phyloP scores from a whole-genome alignment of 2,329 filamentous ascomycete genomes.

The Phialophora verrucosa region DNA sequence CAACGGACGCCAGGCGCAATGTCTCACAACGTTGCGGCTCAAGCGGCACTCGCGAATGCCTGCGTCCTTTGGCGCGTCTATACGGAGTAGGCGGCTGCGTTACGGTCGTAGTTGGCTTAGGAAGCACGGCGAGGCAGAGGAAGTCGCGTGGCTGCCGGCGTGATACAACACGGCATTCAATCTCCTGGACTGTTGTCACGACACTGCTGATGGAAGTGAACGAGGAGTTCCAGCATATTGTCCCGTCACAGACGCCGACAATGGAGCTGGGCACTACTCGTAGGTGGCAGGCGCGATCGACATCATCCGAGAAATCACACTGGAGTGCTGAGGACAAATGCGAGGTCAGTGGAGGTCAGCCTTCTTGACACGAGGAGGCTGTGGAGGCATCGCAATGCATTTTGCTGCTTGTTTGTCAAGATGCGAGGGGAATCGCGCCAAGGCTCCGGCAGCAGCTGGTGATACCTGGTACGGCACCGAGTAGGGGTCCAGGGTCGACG shows the following conservation, averaged over 20 bases:
- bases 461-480: not conserved
- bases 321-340: not conserved
- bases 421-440: constrained; percentile 11
- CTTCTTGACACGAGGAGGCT: not conserved
- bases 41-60: constrained; percentile 8
- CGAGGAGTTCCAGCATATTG: constrained; percentile 31
- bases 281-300: constrained; percentile 22
- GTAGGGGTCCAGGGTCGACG: constrained; percentile 4
- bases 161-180: constrained; percentile 24
- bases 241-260: constrained; percentile 26
- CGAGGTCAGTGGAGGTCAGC: not conserved
- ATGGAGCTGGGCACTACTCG: constrained; percentile 19
- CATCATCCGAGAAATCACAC: not conserved
- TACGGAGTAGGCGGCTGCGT: not conserved
- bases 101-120: constrained; percentile 10
- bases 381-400: not conserved
- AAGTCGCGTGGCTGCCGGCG: not conserved
- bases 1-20: constrained; percentile 13
- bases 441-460: constrained; percentile 3
- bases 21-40: constrained; percentile 16
- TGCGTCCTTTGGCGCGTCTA: constrained; percentile 15
- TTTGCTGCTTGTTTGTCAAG: not conserved
- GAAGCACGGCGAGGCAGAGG: constrained; percentile 8
- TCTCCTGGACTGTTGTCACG: constrained; percentile 35
- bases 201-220: constrained; percentile 23